Conservation (phyloP, 1,139 yeast species). For the Geotrichum klebahnii region DNA sequence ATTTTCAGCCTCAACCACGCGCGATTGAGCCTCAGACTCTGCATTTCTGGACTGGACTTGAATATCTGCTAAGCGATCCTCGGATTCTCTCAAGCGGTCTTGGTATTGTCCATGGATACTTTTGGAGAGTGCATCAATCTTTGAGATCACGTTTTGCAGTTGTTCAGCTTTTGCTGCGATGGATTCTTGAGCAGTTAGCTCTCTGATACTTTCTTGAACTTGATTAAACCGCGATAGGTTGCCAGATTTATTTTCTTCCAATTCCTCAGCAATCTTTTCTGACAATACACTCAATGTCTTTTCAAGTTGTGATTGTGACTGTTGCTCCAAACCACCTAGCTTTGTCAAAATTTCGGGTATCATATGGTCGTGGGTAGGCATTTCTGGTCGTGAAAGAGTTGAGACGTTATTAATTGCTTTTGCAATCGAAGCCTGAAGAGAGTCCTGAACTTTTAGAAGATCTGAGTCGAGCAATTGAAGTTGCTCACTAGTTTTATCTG, state of each 20-base stretch:
- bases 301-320: conserved; percentile 2
- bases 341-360: conserved; percentile 11
- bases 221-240: not conserved
- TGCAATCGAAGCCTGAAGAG: conserved; percentile 8
- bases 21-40: not conserved
- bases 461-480: conserved; percentile 14
- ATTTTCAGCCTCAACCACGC: not conserved
- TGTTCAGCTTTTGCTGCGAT: not conserved
- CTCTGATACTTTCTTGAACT: not conserved
- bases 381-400: conserved; percentile 5
- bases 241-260: not conserved
- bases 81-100: not conserved
- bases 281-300: conserved; percentile 6
- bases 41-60: not conserved
- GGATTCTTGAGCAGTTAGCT: not conserved
- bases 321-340: conserved; percentile 6
- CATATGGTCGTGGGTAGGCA: conserved; percentile 14
- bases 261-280: conserved; percentile 6
- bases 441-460: conserved; percentile 10
- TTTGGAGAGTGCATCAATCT: not conserved
- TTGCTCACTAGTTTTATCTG: conserved; percentile 18
- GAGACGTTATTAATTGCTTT: conserved; percentile 9
- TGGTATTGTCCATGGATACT: not conserved
- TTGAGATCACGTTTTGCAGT: not conserved
- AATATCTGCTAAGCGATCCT: not conserved